Evolutionary conservation across 2,329 filamentous ascomycete species (phyloP).

Genomic region (Colletotrichum higginsianum): DNA sequence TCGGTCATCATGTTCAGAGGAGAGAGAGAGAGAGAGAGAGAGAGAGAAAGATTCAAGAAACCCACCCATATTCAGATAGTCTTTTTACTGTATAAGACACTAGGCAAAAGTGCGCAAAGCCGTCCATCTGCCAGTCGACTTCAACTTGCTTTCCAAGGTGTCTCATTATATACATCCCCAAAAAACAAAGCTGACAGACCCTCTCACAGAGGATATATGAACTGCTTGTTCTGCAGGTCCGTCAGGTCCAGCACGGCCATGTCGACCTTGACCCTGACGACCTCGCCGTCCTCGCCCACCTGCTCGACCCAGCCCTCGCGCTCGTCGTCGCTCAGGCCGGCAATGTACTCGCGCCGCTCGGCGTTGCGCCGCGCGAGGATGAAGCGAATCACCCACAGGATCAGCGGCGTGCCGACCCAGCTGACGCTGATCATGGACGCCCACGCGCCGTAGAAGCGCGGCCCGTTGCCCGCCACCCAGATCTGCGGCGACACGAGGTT

Average conservation of each 20-base stretch:
- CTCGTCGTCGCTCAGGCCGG: conserved; percentile 44
- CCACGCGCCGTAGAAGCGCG: conserved; percentile 53
- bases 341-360: conserved; percentile 50
- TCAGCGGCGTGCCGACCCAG: conserved; percentile 54
- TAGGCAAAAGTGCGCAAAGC: too few relatives aligned
- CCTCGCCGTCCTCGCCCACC: conserved; percentile 50
- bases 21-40: too few relatives aligned
- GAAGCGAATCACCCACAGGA: conserved; percentile 52
- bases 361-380: conserved; percentile 52
- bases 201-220: conserved; percentile 50
- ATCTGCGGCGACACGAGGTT: conserved; percentile 57
- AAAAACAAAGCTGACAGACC: neutral
- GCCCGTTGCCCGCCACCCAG: conserved; percentile 49
- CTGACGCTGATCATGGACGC: conserved; percentile 50
- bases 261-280: conserved; percentile 51
- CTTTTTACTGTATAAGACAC: too few relatives aligned
- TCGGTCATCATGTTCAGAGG: too few relatives aligned
- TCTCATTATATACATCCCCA: too few relatives aligned
- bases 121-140: too few relatives aligned
- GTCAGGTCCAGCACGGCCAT: conserved; percentile 56
- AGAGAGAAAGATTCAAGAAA: too few relatives aligned
- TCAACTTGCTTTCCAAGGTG: too few relatives aligned
- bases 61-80: too few relatives aligned
- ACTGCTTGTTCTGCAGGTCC: conserved; percentile 56
- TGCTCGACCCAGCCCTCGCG: conserved; percentile 47